Evolutionary conservation across 108 stramenopile species (phyloP).

Genomic region (Discostella pseudostelligera): DNA sequence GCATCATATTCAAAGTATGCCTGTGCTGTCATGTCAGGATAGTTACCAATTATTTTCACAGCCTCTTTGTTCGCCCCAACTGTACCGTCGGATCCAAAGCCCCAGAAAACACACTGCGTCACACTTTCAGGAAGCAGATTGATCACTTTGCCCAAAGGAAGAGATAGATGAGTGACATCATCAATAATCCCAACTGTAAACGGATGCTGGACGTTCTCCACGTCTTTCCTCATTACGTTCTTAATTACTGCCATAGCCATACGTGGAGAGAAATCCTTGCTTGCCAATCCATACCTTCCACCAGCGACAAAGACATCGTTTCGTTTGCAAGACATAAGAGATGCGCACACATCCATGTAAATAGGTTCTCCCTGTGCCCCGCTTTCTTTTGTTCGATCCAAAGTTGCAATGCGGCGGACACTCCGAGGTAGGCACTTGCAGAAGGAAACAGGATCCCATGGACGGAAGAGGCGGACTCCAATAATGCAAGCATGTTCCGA

Average conservation of each 20-base stretch:
- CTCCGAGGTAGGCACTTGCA: conserved; percentile 37
- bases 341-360: conserved; percentile 70
- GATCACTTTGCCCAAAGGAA: conserved; percentile 48
- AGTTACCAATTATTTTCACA: conserved; percentile 57
- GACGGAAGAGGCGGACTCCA: conserved; percentile 59
- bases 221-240: conserved; percentile 50
- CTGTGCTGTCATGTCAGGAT: conserved; percentile 56
- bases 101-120: conserved; percentile 65
- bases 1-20: conserved; percentile 72
- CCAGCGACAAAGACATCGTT: conserved; percentile 51
- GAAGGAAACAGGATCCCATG: conserved; percentile 50
- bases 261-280: conserved; percentile 62
- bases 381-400: conserved; percentile 64
- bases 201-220: conserved; percentile 45
- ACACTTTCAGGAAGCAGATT: conserved; percentile 46
- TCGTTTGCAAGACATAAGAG: conserved; percentile 50
- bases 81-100: conserved; percentile 62
- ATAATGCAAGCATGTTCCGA: conserved; percentile 55
- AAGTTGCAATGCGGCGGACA: conserved; percentile 52
- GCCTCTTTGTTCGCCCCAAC: conserved; percentile 65
- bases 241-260: conserved; percentile 58
- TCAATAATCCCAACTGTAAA: conserved; percentile 70
- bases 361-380: conserved; percentile 66
- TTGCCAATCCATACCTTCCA: conserved; percentile 59
- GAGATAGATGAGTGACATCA: conserved; percentile 61